These are phyloP conservation scores for Stachybotrys chartarum DNA, from an alignment of 2,329 filamentous ascomycete species.

Conservation along the genomic window DNA sequence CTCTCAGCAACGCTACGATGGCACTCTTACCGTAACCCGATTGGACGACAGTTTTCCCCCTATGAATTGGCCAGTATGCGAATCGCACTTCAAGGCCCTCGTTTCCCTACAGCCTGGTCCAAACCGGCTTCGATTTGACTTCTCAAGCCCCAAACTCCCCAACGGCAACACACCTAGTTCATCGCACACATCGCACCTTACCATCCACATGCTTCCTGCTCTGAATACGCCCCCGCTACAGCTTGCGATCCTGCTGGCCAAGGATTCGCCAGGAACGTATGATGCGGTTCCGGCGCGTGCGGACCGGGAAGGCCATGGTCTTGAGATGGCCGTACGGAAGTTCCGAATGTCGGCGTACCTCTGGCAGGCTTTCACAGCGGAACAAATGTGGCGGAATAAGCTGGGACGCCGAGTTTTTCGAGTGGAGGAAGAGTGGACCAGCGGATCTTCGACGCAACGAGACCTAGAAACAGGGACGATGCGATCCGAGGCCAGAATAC, in stretches of 20 bases:
- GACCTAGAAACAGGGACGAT: slow-evolving; percentile 66
- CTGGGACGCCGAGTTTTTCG: slow-evolving; percentile 81
- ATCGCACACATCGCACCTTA: slow-evolving; percentile 73
- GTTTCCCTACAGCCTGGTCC: slow-evolving; percentile 87
- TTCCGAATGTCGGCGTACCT: slow-evolving; percentile 93
- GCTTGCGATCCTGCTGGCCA: slow-evolving; percentile 78
- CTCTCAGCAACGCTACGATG: slow-evolving; percentile 62
- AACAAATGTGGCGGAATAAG: slow-evolving; percentile 89
- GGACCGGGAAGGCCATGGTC: slow-evolving; percentile 71
- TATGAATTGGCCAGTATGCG: slow-evolving; percentile 77
- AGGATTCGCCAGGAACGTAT: slow-evolving; percentile 80
- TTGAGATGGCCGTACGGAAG: slow-evolving; percentile 78
- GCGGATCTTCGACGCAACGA: slow-evolving; percentile 68
- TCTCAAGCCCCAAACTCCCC: slow-evolving; percentile 72
- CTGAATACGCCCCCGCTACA: slow-evolving; percentile 77
- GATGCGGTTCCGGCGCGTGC: slow-evolving; percentile 72
- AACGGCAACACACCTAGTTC: slow-evolving; percentile 49
- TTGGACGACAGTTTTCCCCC: slow-evolving; percentile 81
- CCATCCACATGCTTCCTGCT: slow-evolving; percentile 78
- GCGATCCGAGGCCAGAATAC: slow-evolving; percentile 86
- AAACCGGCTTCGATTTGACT: slow-evolving; percentile 84
- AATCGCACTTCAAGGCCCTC: slow-evolving; percentile 86
- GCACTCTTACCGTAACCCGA: slow-evolving; percentile 70
- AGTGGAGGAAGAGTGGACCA: slow-evolving; percentile 92
- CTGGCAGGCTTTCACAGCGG: slow-evolving; percentile 94